Base-by-base conservation (phyloP, 805 yeast species). In the Priceomyces carsonii region DNA sequence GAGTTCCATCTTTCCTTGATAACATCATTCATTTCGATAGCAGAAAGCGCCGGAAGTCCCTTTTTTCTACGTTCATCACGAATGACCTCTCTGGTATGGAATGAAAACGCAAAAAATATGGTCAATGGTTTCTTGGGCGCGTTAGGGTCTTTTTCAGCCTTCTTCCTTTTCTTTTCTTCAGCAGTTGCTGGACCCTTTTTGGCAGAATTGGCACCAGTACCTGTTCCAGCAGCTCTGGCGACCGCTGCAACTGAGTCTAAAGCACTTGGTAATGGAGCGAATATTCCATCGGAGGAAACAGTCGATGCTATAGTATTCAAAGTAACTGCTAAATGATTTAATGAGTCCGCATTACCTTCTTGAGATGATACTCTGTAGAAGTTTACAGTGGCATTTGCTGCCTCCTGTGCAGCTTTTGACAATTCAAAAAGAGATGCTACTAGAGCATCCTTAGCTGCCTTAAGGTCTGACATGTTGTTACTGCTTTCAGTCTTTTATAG, bases 61-160 rank as follows among this genome's bases (percentile, higher is more conserved):
- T 71, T 66, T 23, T 63, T 63, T 37, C 66, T 73, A 53, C 95
- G 76, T 43, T 85, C 89, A 35, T 76, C 81, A 38, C 82, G 78
- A 43, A 90, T 73, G 24, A 73, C 66, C 43, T 82, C 84, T 53
- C 96, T 80, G 45, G 80, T 76, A 46, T 78, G 80, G 45, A 84
- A 81, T 35, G 87, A 80, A 62, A 80, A 91, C 26, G 72, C 71
- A 60, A 91, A 85, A 67, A 80, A 90, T 29, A 86, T 84, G 15
- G 96, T 89, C 53, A 87, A 70, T 10, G 99, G 98, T 54, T 89
- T 89, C 72, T 86, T 88, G 40, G 99, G 99, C 29, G 96, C 96
- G 53, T 85, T 82, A 34, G 97, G 97, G 62, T 91, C 98, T 49
- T 63, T 70, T 35, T 63, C 71, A 24, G 57, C 66, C 50, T 69